A percentile compares a stretch with the other conserved stretches of the same genome.
phyloP scores from a whole-genome alignment of 148 eudicot species.

The Heliosperma pusillum region DNA sequence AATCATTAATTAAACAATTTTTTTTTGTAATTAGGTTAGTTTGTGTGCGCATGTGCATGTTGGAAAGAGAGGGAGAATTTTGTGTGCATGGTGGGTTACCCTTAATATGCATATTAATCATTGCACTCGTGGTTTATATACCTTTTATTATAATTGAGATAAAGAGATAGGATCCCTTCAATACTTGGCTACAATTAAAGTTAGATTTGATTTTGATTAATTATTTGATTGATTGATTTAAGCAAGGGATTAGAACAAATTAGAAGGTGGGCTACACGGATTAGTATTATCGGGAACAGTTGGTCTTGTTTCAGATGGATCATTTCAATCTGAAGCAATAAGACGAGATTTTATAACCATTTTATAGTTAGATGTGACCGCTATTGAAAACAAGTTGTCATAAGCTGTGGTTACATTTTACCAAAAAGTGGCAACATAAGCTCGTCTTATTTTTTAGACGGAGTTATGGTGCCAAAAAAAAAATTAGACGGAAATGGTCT shows the following conservation, averaged over 20 bases:
- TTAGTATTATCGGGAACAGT: too few relatives aligned
- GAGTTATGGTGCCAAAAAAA: too few relatives aligned
- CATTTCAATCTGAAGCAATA: too few relatives aligned
- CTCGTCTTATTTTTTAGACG: too few relatives aligned
- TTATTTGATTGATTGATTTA: slow-evolving; percentile 22
- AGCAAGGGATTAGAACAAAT: slow-evolving; percentile 26
- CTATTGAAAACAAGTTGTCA: too few relatives aligned
- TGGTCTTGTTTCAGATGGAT: too few relatives aligned
- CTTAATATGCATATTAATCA: slow-evolving; percentile 23
- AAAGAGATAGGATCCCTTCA: slow-evolving; percentile 24
- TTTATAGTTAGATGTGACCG: too few relatives aligned
- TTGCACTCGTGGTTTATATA: slow-evolving; percentile 38
- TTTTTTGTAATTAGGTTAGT: slow-evolving; percentile 18
- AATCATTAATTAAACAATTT: not conserved
- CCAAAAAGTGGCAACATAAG: too few relatives aligned
- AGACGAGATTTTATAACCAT: too few relatives aligned
- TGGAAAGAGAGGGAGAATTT: slow-evolving; percentile 12
- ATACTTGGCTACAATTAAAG: slow-evolving; percentile 14
- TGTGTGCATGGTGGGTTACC: slow-evolving; percentile 21
- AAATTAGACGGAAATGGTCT: too few relatives aligned
- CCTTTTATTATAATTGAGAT: not conserved
- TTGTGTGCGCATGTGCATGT: slow-evolving; percentile 37
- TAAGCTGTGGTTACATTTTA: too few relatives aligned
- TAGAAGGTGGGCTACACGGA: not conserved
- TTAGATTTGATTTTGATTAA: slow-evolving; percentile 18